These are phyloP conservation scores for Penicillium frequentans DNA, from an alignment of 2,329 filamentous ascomycete genomes.

Conservation along the genomic window DNA sequence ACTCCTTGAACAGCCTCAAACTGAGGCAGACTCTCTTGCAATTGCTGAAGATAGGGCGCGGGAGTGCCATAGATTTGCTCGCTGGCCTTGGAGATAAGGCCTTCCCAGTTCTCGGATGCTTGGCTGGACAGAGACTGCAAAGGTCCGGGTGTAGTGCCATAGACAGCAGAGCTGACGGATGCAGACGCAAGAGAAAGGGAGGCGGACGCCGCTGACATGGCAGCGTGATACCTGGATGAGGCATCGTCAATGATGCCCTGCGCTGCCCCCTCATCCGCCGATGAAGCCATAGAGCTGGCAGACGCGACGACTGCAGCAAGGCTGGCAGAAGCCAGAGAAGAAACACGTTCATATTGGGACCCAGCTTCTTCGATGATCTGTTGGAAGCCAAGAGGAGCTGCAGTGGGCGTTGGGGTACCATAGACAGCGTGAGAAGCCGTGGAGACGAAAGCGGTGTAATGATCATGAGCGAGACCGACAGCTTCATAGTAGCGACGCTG, in stretches of 20 bases:
- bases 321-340: constrained; percentile 41
- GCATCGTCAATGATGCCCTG: constrained; percentile 44
- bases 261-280: constrained; percentile 35
- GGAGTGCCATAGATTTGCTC: constrained; percentile 69
- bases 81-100: constrained; percentile 64
- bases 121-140: constrained; percentile 53
- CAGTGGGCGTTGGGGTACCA: constrained; percentile 56
- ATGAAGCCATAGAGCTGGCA: constrained; percentile 38
- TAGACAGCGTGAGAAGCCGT: constrained; percentile 71
- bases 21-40: constrained; percentile 62
- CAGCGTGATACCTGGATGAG: constrained; percentile 46
- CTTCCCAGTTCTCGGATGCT: constrained; percentile 64
- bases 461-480: constrained; percentile 73
- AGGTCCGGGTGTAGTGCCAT: constrained; percentile 45
- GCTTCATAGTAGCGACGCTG: constrained; percentile 74
- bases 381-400: constrained; percentile 31
- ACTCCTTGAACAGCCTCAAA: constrained; percentile 70
- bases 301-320: constrained; percentile 42
- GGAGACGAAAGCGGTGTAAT: constrained; percentile 72
- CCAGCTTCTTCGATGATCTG: constrained; percentile 36
- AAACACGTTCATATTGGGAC: constrained; percentile 36
- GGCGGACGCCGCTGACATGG: constrained; percentile 46
- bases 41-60: constrained; percentile 62
- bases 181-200: constrained; percentile 40
- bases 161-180: constrained; percentile 45